These are phyloP conservation scores for Trifolium repens DNA, from an alignment of 306 rosid genomes.

Conservation along the genomic window DNA sequence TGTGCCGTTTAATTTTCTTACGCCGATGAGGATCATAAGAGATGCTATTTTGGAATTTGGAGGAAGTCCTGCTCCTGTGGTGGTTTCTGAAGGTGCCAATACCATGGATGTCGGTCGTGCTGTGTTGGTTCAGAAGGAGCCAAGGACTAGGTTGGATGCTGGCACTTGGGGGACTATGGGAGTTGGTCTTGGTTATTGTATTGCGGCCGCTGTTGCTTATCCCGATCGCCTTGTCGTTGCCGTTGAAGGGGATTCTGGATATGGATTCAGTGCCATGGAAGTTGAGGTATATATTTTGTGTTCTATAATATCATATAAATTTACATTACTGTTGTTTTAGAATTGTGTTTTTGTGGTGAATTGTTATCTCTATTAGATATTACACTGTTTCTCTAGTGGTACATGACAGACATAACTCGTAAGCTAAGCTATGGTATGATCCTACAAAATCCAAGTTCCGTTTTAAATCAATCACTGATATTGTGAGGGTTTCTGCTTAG, in stretches of 20 bases:
- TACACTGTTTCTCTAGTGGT: neutral
- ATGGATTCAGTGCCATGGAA: slow-evolving; percentile 95
- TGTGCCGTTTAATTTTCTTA: slow-evolving; percentile 72
- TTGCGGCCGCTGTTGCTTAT: slow-evolving; percentile 90
- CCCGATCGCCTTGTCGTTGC: slow-evolving; percentile 88
- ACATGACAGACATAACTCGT: neutral
- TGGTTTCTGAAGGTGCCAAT: slow-evolving; percentile 56
- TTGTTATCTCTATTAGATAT: neutral
- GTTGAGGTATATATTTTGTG: slow-evolving; percentile 73
- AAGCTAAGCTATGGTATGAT: neutral
- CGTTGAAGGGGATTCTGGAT: slow-evolving; percentile 95
- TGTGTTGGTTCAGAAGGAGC: slow-evolving; percentile 63
- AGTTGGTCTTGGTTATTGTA: slow-evolving; percentile 95
- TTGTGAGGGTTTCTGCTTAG: slow-evolving; percentile 3
- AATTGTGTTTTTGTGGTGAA: slow-evolving; percentile 4
- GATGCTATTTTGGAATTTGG: slow-evolving; percentile 49
- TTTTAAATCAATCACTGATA: neutral
- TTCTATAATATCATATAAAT: neutral
- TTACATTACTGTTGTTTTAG: slow-evolving; percentile 20
- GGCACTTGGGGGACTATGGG: slow-evolving; percentile 78
- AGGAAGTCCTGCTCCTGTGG: slow-evolving; percentile 51
- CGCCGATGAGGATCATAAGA: slow-evolving; percentile 58
- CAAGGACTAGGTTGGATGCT: slow-evolving; percentile 59
- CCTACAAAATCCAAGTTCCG: neutral
- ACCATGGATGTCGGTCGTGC: slow-evolving; percentile 58